phyloP scores from a whole-genome alignment of 805 yeast genomes.

The Saturnispora silvae region DNA sequence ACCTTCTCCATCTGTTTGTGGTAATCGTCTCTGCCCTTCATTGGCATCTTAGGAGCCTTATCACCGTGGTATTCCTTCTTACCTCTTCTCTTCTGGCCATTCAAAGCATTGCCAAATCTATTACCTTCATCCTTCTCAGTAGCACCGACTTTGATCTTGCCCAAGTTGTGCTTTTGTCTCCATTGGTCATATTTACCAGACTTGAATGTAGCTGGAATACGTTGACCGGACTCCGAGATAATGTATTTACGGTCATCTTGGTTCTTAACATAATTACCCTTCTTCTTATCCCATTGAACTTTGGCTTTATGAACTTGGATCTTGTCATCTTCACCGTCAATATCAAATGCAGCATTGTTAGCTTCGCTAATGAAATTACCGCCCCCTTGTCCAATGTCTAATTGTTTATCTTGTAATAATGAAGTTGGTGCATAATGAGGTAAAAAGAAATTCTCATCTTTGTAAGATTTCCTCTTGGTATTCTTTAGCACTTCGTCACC shows the following conservation, averaged over 20 bases:
- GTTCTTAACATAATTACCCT: constrained; percentile 77
- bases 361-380: constrained; percentile 77
- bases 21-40: constrained; percentile 79
- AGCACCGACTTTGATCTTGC: constrained; percentile 43
- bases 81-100: constrained; percentile 31
- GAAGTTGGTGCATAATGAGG: constrained; percentile 83
- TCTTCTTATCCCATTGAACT: constrained; percentile 87
- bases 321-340: constrained; percentile 60
- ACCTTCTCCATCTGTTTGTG: constrained; percentile 73
- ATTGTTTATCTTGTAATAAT: constrained; percentile 67
- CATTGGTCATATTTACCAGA: constrained; percentile 90
- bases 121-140: constrained; percentile 26
- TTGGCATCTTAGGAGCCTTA: constrained; percentile 86
- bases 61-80: constrained; percentile 63
- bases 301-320: constrained; percentile 54
- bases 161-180: constrained; percentile 61
- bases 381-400: constrained; percentile 37
- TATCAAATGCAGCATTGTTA: constrained; percentile 74
- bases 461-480: constrained; percentile 16
- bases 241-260: constrained; percentile 81
- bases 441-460: constrained; percentile 41
- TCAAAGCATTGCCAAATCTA: constrained; percentile 26
- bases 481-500: constrained; percentile 30
- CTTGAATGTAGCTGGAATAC: constrained; percentile 81
- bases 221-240: constrained; percentile 89